Conservation (phyloP, 1,284 basidiomycete species). For the Pterulicium gracile region DNA sequence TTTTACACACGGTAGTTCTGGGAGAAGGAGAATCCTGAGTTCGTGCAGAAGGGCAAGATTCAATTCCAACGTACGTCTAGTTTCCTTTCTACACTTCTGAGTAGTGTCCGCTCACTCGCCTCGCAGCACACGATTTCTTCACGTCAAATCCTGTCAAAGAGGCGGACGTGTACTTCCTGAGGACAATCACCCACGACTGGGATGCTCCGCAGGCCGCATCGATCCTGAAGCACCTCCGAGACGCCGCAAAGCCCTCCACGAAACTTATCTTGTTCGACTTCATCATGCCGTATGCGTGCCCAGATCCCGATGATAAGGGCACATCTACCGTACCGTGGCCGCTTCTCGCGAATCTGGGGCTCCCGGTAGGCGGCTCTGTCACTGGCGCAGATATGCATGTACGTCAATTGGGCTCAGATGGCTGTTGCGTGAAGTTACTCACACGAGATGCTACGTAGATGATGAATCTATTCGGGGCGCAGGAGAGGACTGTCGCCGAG, state of each 20-base stretch:
- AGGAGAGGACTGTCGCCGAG: too few relatives aligned
- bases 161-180: conserved; percentile 16
- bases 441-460: too few relatives aligned
- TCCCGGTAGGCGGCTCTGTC: too few relatives aligned
- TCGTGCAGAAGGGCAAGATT: conserved; percentile 8
- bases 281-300: too few relatives aligned
- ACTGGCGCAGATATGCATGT: too few relatives aligned
- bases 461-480: too few relatives aligned
- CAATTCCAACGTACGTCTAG: conserved; percentile 9
- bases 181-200: conserved; percentile 19
- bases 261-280: conserved; percentile 20
- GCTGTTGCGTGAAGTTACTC: too few relatives aligned
- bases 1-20: conserved; percentile 5
- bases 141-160: conserved; percentile 13
- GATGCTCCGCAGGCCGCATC: conserved; percentile 11
- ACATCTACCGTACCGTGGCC: too few relatives aligned
- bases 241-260: conserved; percentile 13
- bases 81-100: background rate
- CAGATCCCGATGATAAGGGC: too few relatives aligned
- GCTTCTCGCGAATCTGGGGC: too few relatives aligned
- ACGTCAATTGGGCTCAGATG: too few relatives aligned
- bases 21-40: conserved; percentile 7
- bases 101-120: background rate
- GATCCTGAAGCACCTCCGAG: conserved; percentile 17
- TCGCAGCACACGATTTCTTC: conserved; percentile 20